Conservation (phyloP, 1,284 basidiomycete genomes). For the Phenoliferia sp. region DNA sequence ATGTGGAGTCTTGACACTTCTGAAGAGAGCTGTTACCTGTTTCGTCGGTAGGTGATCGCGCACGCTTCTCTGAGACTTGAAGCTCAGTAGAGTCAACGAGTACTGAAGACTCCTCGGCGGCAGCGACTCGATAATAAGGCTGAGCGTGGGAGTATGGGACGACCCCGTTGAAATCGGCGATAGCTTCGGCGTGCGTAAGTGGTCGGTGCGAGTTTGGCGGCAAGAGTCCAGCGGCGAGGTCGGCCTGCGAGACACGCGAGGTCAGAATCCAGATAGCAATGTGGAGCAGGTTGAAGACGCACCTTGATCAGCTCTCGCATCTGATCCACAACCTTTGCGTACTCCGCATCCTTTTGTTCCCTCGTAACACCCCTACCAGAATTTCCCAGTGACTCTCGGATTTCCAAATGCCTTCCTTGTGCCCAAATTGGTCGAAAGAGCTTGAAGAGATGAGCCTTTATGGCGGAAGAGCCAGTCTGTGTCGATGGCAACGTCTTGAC, state of each 20-base stretch:
- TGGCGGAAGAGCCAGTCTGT: constrained; percentile 63
- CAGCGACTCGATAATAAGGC: constrained; percentile 41
- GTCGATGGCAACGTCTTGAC: constrained; percentile 63
- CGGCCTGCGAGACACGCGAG: constrained; percentile 14
- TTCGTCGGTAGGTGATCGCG: neutral
- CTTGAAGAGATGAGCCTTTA: constrained; percentile 92
- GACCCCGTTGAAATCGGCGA: constrained; percentile 30
- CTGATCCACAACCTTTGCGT: constrained; percentile 56
- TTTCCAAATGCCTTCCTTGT: constrained; percentile 55
- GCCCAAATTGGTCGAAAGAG: constrained; percentile 73
- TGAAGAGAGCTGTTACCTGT: too few species aligned
- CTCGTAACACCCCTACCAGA: constrained; percentile 28
- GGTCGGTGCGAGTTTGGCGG: constrained; percentile 25
- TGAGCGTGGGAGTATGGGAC: constrained; percentile 46
- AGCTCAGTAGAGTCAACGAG: neutral
- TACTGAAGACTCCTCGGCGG: constrained; percentile 11
- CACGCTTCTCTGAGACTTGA: neutral
- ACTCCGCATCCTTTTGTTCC: constrained; percentile 37
- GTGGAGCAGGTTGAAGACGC: constrained; percentile 34
- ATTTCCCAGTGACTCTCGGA: constrained; percentile 65
- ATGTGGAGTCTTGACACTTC: too few species aligned
- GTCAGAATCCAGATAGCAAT: neutral
- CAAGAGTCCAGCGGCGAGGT: constrained; percentile 20
- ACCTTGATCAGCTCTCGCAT: constrained; percentile 64
- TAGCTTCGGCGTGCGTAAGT: constrained; percentile 26